Conservation (phyloP, 345 rosid genomes). For the thale cress (Arabidopsis thaliana) region DNA sequence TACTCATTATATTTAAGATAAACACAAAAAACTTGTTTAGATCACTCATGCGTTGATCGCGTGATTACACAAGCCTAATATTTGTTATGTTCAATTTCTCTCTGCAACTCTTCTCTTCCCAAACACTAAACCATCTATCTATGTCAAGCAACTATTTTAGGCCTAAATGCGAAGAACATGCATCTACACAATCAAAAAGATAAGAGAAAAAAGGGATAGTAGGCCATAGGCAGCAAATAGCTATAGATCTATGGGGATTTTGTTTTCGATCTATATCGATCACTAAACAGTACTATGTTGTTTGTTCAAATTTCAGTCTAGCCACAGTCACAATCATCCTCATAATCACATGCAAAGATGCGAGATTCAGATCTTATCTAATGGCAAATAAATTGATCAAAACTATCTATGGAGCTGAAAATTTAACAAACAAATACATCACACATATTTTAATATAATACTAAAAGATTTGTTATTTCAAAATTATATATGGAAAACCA, state of each 20-base stretch:
- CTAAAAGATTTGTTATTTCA: neutral
- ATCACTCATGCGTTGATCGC: neutral
- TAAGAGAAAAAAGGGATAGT: neutral
- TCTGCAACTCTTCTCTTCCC: neutral
- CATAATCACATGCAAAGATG: conserved; percentile 37
- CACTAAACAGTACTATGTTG: conserved; percentile 40
- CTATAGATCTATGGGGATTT: conserved; percentile 29
- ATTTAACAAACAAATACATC: neutral
- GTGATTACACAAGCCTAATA: too few relatives aligned
- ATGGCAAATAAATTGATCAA: conserved; percentile 16
- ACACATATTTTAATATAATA: neutral
- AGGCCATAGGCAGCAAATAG: conserved; percentile 33
- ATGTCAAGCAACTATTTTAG: neutral
- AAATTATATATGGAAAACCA: neutral
- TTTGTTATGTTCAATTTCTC: neutral
- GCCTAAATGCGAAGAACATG: conserved; percentile 10
- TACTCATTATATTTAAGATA: neutral
- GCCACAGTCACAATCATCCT: conserved; percentile 39
- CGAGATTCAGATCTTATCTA: conserved; percentile 40
- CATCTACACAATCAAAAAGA: conserved; percentile 7
- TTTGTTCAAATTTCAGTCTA: conserved; percentile 27
- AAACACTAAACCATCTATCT: conserved; percentile 9
- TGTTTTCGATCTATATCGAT: conserved; percentile 36
- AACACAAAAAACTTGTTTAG: neutral
- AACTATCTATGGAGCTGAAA: conserved; percentile 7